Percentiles rank a stretch among this genome's conserved stretches.
phyloP scores from a whole-genome alignment of 2,329 filamentous ascomycete genomes.

The Xylariaceae sp. region DNA sequence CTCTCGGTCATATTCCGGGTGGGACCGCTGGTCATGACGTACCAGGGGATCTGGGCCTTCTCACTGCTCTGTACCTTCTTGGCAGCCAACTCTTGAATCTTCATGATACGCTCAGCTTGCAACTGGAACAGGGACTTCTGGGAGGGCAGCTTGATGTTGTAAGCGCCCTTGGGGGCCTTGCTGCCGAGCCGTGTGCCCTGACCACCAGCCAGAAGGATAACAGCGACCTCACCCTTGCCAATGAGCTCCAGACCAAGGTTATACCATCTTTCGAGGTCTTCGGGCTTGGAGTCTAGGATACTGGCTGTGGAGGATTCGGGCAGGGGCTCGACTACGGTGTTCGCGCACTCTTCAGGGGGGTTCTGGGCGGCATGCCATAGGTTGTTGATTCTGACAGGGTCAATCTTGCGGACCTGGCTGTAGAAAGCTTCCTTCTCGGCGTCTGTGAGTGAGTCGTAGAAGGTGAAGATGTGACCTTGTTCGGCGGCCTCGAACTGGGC shows the following conservation, averaged over 20 bases:
- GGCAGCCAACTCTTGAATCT: conserved; percentile 74
- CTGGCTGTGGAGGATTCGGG: conserved; percentile 82
- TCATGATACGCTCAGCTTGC: conserved; percentile 88
- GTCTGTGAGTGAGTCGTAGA: conserved; percentile 72
- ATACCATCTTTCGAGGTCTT: conserved; percentile 81
- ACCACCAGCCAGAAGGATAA: conserved; percentile 94
- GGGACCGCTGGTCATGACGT: conserved; percentile 98
- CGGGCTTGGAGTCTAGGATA: conserved; percentile 78
- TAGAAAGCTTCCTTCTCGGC: conserved; percentile 73
- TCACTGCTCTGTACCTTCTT: conserved; percentile 56
- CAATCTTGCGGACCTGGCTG: conserved; percentile 74
- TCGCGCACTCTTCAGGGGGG: conserved; percentile 59
- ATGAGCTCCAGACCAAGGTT: conserved; percentile 74
- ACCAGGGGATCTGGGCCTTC: conserved; percentile 79
- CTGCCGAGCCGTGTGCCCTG: conserved; percentile 93
- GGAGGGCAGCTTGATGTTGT: conserved; percentile 89
- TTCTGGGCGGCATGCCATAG: conserved; percentile 78
- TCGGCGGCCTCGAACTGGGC: conserved; percentile 67
- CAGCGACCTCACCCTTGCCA: conserved; percentile 67
- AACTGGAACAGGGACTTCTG: conserved; percentile 96
- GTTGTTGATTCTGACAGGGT: conserved; percentile 81
- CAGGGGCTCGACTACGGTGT: conserved; percentile 69
- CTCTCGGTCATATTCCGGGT: conserved; percentile 87
- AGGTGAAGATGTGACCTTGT: conserved; percentile 80
- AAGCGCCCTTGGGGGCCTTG: conserved; percentile 95